Percentiles rank a stretch among this genome's conserved stretches.
Conservation (phyloP, 768 basidiomycete genomes). For the Lactifluus pinguis region DNA sequence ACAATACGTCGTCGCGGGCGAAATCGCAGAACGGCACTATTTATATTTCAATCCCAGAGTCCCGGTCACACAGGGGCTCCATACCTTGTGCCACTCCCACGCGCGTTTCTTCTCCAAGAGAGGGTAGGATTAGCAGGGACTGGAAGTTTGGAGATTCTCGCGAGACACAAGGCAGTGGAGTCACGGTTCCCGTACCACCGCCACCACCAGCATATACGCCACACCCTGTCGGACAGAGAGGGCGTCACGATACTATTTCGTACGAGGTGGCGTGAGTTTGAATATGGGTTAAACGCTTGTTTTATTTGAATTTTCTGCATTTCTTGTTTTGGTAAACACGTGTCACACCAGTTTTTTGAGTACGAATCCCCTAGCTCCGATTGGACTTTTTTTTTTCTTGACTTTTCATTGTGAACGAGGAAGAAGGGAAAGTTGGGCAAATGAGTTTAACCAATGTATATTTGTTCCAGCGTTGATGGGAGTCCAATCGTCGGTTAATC, state of each 20-base stretch:
- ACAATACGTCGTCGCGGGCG: neutral
- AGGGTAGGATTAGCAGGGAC: neutral
- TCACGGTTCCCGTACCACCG: conserved; percentile 5
- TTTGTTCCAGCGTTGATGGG: neutral
- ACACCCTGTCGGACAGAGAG: conserved; percentile 9
- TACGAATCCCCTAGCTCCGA: no score
- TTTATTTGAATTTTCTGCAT: no score
- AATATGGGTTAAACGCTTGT: neutral
- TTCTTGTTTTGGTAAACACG: no score
- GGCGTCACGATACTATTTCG: neutral
- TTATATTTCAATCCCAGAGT: neutral
- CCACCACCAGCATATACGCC: conserved; percentile 15
- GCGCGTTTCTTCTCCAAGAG: neutral
- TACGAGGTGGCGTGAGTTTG: neutral
- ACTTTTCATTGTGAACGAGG: neutral
- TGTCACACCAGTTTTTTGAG: no score
- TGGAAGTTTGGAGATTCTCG: neutral
- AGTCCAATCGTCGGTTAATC: neutral
- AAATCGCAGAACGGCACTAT: neutral
- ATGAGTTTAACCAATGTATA: neutral
- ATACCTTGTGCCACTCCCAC: neutral
- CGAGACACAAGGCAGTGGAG: neutral
- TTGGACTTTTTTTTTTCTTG: neutral
- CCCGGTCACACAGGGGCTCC: neutral
- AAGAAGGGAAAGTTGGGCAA: neutral